Conservation (phyloP, 805 yeast genomes). For the Pichia phayaonensis region DNA sequence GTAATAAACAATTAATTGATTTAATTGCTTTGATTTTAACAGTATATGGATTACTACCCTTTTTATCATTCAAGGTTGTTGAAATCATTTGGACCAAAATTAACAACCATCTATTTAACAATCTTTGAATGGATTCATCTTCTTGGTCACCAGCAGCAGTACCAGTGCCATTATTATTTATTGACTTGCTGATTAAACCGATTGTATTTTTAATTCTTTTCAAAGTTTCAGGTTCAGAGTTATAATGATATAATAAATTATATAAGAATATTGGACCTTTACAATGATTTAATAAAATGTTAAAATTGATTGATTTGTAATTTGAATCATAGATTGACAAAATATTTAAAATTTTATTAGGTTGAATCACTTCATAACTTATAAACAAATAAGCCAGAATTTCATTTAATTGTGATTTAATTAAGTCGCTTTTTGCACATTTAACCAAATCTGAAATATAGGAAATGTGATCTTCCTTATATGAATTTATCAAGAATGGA, state of each 20-base stretch:
- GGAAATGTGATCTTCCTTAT: conserved; percentile 54
- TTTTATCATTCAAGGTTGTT: conserved; percentile 65
- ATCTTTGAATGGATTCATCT: conserved; percentile 23
- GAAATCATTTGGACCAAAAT: conserved; percentile 76
- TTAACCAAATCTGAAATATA: conserved; percentile 50
- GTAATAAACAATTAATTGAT: conserved; percentile 65
- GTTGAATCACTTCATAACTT: conserved; percentile 40
- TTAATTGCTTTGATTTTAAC: conserved; percentile 65
- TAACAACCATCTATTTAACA: conserved; percentile 33
- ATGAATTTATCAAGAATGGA: conserved; percentile 65
- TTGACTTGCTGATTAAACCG: conserved; percentile 18
- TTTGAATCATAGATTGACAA: conserved; percentile 46
- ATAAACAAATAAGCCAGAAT: conserved; percentile 54
- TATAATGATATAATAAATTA: conserved; percentile 33
- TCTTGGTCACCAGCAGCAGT: conserved; percentile 11
- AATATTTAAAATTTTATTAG: conserved; percentile 42
- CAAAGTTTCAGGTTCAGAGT: conserved; percentile 20
- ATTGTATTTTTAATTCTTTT: conserved; percentile 37
- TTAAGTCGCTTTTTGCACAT: conserved; percentile 38
- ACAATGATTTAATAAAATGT: conserved; percentile 24
- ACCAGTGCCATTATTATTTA: not conserved
- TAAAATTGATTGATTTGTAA: conserved; percentile 28
- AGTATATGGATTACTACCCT: conserved; percentile 62
- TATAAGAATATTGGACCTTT: conserved; percentile 2
- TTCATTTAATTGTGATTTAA: conserved; percentile 40